Evolutionary conservation across 805 yeast genomes (phyloP), one percentile per base, ranked within the genome.

Genomic region (Schizosaccharomyces cryophilus): DNA sequence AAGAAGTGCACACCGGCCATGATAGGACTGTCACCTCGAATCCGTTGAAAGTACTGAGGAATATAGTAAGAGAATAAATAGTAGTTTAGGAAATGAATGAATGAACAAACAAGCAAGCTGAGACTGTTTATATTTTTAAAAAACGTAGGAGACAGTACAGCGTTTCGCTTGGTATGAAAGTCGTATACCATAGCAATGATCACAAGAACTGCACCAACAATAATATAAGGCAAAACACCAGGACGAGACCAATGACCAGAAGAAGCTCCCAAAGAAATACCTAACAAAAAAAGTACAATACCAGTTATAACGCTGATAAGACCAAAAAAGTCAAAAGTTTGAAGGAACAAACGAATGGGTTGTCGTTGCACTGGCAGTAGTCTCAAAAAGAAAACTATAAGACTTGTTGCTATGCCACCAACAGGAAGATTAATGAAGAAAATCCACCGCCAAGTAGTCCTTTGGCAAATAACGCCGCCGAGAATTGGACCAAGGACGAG

Each of bases 401-500:
- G 64, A 0, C 67, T 66, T 21, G 74, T 66, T 0, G 80, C 77
- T 0, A 73, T 61, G 1, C 83, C 87, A 19, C 85, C 85, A 42
- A 82, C 69, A 2, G 87, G 86, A 45, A 84, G 68, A 68, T 83
- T 84, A 64, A 84, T 74, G 70, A 80, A 84, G 67, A 83, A 84
- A 66, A 86, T 80, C 87, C 88, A 83, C 66, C 88, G 73, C 88
- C 88, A 84, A n/a, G 79, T 71, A 4, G 75, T 79, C 60, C 76
- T 71, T 1, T 78, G 70, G 1, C 85, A 75, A 62, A 84, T 77
- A 0, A 80, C 82, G 38, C 87, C 87, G 15, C 87, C 87, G 29
- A 83, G 48, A 81, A 71, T 0, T 6, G 88, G 87, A 0, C 87
- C 87, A 13, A 56, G 24, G n/a, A 26, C 51, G 26, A 48, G 24